Evolutionary conservation across 768 basidiomycete genomes (phyloP).

Genomic region (Lepiota venenata): DNA sequence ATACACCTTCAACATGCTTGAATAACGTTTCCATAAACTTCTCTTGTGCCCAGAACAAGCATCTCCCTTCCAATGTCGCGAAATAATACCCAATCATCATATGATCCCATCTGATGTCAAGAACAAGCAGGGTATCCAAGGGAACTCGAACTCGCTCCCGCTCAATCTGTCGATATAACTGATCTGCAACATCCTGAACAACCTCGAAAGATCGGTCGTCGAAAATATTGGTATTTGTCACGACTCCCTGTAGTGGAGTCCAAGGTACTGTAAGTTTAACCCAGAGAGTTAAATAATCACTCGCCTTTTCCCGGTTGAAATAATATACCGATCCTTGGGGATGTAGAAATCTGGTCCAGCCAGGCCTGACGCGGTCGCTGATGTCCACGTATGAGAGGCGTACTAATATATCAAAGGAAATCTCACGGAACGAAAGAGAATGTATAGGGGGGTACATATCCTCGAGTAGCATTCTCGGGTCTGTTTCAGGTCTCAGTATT

Average conservation of each 20-base stretch:
- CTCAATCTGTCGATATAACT: constrained; percentile 3
- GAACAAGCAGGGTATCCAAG: constrained; percentile 9
- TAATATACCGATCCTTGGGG: constrained; percentile 14
- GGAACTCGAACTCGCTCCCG: neutral
- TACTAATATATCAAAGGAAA: neutral
- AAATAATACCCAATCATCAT: constrained; percentile 12
- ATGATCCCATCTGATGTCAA: constrained; percentile 10
- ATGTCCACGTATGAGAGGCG: neutral
- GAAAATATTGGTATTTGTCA: constrained; percentile 12
- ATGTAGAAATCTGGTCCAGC: constrained; percentile 10
- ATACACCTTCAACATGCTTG: constrained; percentile 6
- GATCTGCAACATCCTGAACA: neutral
- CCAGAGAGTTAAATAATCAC: too few relatives aligned
- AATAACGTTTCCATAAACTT: constrained; percentile 7
- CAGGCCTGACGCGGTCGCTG: constrained; percentile 6
- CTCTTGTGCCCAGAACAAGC: constrained; percentile 12
- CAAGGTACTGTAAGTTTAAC: too few relatives aligned
- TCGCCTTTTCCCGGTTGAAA: constrained; percentile 8
- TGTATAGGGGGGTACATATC: constrained; percentile 12
- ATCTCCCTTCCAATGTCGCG: constrained; percentile 4
- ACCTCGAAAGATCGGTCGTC: neutral
- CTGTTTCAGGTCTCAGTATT: neutral
- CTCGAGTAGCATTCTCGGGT: constrained; percentile 9
- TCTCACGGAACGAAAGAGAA: constrained; percentile 8
- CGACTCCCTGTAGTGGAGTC: neutral